A percentile compares a stretch with the other conserved stretches of the same genome.
phyloP scores from a whole-genome alignment of 495 filamentous ascomycete species.

The Oidiodendron maius region DNA sequence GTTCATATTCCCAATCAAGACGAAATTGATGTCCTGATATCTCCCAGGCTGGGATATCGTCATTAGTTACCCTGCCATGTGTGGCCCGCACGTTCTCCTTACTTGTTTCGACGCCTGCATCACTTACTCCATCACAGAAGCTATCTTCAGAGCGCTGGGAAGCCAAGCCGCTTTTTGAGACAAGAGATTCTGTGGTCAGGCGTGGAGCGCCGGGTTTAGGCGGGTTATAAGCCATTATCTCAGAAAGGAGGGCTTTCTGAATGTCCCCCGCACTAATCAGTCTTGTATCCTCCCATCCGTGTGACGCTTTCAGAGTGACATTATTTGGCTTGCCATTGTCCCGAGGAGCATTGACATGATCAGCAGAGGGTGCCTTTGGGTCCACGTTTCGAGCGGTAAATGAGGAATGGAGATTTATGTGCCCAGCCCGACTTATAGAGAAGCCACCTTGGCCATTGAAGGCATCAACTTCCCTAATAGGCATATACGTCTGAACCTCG shows the following conservation, averaged over 20 bases:
- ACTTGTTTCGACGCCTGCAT: constrained; percentile 10
- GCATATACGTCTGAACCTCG: too few species aligned
- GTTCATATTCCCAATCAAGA: constrained; percentile 17
- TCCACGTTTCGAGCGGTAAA: too few species aligned
- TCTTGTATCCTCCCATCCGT: background rate
- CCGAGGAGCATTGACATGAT: background rate
- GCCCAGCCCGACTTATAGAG: too few species aligned
- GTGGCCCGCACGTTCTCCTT: constrained; percentile 13
- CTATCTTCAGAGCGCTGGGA: background rate
- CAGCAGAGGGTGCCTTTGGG: background rate
- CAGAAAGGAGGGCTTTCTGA: background rate
- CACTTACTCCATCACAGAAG: constrained; percentile 14
- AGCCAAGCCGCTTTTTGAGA: background rate
- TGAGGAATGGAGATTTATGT: too few species aligned
- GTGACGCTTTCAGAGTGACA: background rate
- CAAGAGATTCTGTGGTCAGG: constrained; percentile 5
- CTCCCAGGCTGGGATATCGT: background rate
- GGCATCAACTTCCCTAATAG: too few species aligned
- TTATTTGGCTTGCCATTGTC: background rate
- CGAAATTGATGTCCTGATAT: too few species aligned
- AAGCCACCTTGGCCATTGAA: too few species aligned
- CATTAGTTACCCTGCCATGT: constrained; percentile 3
- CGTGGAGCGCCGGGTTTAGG: background rate
- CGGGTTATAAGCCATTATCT: background rate
- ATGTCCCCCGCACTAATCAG: background rate